Percentiles rank a stretch among this genome's conserved stretches.
phyloP scores from a whole-genome alignment of 192 early-diverging fungal species.

The Coemansia sp. region DNA sequence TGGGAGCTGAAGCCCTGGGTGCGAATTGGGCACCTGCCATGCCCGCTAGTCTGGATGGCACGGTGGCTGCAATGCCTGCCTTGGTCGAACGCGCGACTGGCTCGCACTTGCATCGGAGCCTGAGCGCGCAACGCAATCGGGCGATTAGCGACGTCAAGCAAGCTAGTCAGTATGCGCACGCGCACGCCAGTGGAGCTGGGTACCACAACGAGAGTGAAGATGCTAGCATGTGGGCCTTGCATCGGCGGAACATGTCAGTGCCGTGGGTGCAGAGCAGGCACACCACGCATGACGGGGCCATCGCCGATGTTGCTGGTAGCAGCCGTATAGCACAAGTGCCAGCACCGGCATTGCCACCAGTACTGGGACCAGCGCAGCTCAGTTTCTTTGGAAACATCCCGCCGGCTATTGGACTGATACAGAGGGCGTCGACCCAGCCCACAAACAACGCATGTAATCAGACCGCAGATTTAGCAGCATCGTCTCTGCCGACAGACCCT shows the following conservation, averaged over 20 bases:
- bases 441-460: background rate
- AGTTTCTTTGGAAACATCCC: constrained; percentile 28
- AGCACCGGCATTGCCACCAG: constrained; percentile 2
- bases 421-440: constrained; percentile 19
- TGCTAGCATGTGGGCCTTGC: background rate
- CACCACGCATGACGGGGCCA: constrained; percentile 5
- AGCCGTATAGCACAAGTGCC: background rate
- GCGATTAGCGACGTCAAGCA: constrained; percentile 43
- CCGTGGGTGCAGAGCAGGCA: constrained; percentile 29
- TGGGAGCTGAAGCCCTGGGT: background rate
- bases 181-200: background rate
- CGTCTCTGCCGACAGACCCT: background rate
- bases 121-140: constrained; percentile 30
- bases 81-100: background rate
- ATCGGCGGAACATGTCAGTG: constrained; percentile 51
- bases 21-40: background rate
- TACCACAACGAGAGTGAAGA: background rate
- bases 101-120: constrained; percentile 24
- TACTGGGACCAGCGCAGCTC: background rate
- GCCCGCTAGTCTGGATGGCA: constrained; percentile 11
- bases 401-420: background rate
- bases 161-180: background rate
- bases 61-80: constrained; percentile 18
- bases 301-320: background rate
- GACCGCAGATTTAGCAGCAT: background rate